These are phyloP conservation scores for Rubroboletus pulcherrimus DNA, from an alignment of 768 basidiomycete species.

Conservation along the genomic window DNA sequence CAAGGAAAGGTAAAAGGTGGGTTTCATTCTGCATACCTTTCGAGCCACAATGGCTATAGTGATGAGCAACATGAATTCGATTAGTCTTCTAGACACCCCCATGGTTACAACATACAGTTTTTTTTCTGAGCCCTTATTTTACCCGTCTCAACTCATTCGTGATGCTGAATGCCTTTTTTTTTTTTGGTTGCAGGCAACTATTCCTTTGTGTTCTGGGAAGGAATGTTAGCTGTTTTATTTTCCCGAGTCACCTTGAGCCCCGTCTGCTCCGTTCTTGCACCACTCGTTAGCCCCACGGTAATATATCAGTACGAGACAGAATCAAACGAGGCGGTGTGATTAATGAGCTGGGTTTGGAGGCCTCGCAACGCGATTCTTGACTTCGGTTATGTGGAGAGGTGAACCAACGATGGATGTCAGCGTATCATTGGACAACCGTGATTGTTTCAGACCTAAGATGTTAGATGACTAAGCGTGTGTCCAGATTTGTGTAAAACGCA, in stretches of 20 bases:
- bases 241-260: neutral
- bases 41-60: slow-evolving; percentile 8
- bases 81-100: slow-evolving; percentile 89
- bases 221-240: neutral
- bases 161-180: slow-evolving; percentile 9
- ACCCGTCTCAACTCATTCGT: neutral
- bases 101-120: slow-evolving; percentile 57
- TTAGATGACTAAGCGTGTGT: neutral
- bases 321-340: slow-evolving; percentile 7
- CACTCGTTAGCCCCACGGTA: neutral
- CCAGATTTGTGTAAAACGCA: neutral
- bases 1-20: slow-evolving; percentile 6
- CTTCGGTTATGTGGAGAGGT: neutral
- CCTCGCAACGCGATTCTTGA: neutral
- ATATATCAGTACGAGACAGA: neutral
- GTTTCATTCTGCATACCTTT: neutral
- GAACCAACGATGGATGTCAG: neutral
- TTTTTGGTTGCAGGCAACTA: slow-evolving; percentile 3
- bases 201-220: neutral
- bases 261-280: slow-evolving; percentile 1
- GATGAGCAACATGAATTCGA: slow-evolving; percentile 71
- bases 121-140: slow-evolving; percentile 20
- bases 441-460: neutral
- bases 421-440: neutral
- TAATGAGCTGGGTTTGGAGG: slow-evolving; percentile 3